Evolutionary conservation across 495 filamentous ascomycete genomes (phyloP).

Genomic region (Cudoniella acicularis): DNA sequence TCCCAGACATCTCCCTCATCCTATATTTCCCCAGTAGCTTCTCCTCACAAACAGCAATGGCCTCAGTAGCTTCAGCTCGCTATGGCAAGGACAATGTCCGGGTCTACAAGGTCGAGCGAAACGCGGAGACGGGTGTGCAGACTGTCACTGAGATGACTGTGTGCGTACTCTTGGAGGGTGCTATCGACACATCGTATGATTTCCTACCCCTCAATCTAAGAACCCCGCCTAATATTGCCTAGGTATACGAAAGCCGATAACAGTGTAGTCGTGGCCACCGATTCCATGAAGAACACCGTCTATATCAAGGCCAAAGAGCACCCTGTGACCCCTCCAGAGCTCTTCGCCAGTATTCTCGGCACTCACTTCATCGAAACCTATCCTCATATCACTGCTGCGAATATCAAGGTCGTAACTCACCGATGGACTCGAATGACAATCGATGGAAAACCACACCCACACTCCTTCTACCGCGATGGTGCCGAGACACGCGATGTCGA

Average conservation of each 20-base stretch:
- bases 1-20: not conserved
- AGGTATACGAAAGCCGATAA: slow-evolving; percentile 95
- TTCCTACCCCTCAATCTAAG: not conserved
- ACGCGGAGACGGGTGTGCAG: slow-evolving; percentile 71
- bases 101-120: slow-evolving; percentile 85
- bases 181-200: slow-evolving; percentile 80
- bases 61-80: slow-evolving; percentile 66
- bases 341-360: slow-evolving; percentile 80
- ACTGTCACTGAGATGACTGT: slow-evolving; percentile 94
- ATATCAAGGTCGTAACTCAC: slow-evolving; percentile 78
- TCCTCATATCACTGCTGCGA: slow-evolving; percentile 76
- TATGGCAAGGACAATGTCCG: slow-evolving; percentile 99
- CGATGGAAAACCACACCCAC: slow-evolving; percentile 90
- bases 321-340: slow-evolving; percentile 89
- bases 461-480: slow-evolving; percentile 90
- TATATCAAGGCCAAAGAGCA: slow-evolving; percentile 92
- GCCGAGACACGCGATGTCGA: slow-evolving; percentile 79
- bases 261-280: slow-evolving; percentile 90
- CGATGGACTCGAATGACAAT: slow-evolving; percentile 88
- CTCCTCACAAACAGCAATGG: slow-evolving; percentile 36
- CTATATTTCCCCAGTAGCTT: not conserved
- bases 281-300: slow-evolving; percentile 97
- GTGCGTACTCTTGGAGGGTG: slow-evolving; percentile 81
- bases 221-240: slow-evolving; percentile 10
- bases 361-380: slow-evolving; percentile 88